These are phyloP conservation scores for Lathyrus oleraceus DNA, from an alignment of 306 rosid species.

Conservation along the genomic window DNA sequence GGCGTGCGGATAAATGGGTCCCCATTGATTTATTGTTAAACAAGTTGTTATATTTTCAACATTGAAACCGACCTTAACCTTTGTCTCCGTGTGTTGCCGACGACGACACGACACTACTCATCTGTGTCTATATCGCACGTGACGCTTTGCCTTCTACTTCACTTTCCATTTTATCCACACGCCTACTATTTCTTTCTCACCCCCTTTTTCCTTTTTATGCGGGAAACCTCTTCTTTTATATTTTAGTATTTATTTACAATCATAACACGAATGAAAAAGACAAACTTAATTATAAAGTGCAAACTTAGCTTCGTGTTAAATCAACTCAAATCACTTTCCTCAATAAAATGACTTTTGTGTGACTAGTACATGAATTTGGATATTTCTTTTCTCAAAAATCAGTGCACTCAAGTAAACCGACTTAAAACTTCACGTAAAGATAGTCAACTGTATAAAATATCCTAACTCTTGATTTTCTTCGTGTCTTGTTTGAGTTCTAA, in stretches of 20 bases:
- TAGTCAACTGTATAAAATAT: background rate
- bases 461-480: too few relatives aligned
- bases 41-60: background rate
- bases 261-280: background rate
- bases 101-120: constrained; percentile 10
- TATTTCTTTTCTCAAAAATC: background rate
- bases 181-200: background rate
- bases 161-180: constrained; percentile 35
- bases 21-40: constrained; percentile 27
- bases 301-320: constrained; percentile 17
- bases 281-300: constrained; percentile 12
- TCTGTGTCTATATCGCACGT: constrained; percentile 10
- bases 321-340: constrained; percentile 21
- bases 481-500: background rate
- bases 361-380: constrained; percentile 9
- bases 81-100: constrained; percentile 42
- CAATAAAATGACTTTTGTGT: background rate
- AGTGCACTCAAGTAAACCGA: background rate
- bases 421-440: background rate
- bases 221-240: constrained; percentile 1
- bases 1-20: constrained; percentile 15
- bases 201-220: background rate
- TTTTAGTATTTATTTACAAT: constrained; percentile 8
- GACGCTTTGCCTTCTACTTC: constrained; percentile 32
- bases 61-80: constrained; percentile 23